Evolutionary conservation across 2,329 filamentous ascomycete species (phyloP).

Genomic region (Aquanectria penicillioides): DNA sequence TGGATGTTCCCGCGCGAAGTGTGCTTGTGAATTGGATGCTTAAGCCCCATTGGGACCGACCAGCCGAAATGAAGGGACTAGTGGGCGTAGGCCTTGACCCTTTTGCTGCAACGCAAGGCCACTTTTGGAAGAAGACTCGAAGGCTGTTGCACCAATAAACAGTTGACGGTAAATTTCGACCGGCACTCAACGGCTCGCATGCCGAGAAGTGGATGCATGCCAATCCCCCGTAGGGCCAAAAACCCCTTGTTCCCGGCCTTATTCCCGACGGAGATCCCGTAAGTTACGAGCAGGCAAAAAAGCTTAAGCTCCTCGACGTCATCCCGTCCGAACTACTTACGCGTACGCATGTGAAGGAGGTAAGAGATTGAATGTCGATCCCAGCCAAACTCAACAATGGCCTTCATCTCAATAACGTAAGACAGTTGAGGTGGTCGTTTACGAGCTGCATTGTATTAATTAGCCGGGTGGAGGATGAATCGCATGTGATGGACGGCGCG

Average conservation of each 20-base stretch:
- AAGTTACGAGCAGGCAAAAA: not conserved
- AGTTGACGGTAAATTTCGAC: not conserved
- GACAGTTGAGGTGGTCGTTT: not conserved
- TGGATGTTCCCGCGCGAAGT: not conserved
- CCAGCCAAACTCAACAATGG: not conserved
- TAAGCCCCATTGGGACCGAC: slow-evolving; percentile 5
- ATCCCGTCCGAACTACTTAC: slow-evolving; percentile 2
- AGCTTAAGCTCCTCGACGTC: slow-evolving; percentile 1
- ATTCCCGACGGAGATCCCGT: slow-evolving; percentile 10
- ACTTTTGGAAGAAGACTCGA: not conserved
- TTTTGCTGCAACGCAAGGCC: not conserved
- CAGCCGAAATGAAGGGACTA: slow-evolving; percentile 17
- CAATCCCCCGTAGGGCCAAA: too few species aligned
- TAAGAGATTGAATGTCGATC: slow-evolving; percentile 2
- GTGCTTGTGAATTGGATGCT: not conserved
- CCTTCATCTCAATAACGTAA: slow-evolving; percentile 1
- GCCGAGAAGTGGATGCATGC: too few species aligned
- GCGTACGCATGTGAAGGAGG: slow-evolving; percentile 1
- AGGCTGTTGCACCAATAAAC: slow-evolving; percentile 1
- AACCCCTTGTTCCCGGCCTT: not conserved
- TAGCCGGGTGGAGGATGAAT: not conserved
- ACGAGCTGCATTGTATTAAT: not conserved
- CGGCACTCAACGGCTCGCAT: not conserved
- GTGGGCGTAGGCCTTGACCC: not conserved
- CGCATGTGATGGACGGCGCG: not conserved